Base-by-base conservation (phyloP, 1,139 yeast species). In the Pichia terricola region DNA sequence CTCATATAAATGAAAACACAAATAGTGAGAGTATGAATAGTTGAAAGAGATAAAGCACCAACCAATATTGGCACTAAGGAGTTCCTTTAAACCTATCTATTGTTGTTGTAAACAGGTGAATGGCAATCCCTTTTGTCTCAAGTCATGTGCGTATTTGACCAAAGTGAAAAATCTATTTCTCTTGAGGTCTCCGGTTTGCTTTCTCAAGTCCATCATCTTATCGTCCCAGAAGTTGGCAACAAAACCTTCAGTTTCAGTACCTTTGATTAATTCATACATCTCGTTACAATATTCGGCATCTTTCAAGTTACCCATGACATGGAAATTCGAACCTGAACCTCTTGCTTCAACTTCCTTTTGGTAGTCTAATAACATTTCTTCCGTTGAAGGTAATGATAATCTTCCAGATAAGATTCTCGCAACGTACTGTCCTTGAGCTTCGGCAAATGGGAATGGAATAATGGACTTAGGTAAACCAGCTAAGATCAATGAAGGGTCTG, bases 381-480 rank as follows among this genome's bases (percentile, higher is more conserved):
- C 54, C 22, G 50, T 41, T 4, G 60, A 41, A 1, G 77, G 77
- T 31, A 72, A 56, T 8, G 46, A 39, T 9, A 65, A 50, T 42
- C 73, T 60, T 5, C 76, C 76, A 34, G 69, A 62, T 43, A 63
- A 60, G 3, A 63, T 66, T 39, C 76, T 60, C 4, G 76, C 67
- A 37, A 70, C 60, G n/a, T 68, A 56, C 31, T 70, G 67, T 5
- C 66, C 69, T 54, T 73, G 77, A 25, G 69, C 66, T 56, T 73
- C 77, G 4, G 72, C 63, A 33, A 70, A 59, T 28, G 77, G 73
- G 62, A 72, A 67, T 25, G 78, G 78, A 30, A 70, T 62, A 26
- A 71, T 64, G 40, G 65, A 61, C 47, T 68, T 69, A 35, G 66
- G 62, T 32, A 73, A 53, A 1, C 67, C 71, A 9, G 66, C 56